Conservation (phyloP, 1,139 yeast genomes). For the Candida mesenterica region DNA sequence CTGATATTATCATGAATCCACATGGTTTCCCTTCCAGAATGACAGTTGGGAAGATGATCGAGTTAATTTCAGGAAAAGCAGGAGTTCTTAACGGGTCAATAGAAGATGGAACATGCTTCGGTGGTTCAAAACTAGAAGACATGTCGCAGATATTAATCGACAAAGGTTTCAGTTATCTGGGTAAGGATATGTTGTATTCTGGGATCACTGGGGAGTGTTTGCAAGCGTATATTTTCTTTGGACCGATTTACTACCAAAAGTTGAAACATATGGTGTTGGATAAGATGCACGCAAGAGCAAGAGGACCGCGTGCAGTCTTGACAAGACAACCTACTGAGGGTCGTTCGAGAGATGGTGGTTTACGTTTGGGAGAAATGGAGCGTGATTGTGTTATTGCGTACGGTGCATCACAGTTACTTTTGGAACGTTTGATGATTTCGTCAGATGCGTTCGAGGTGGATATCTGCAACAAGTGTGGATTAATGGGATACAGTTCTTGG, state of each 20-base stretch:
- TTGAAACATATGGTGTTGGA: conserved; percentile 98
- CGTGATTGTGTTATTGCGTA: conserved; percentile 99
- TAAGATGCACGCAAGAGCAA: conserved; percentile 99
- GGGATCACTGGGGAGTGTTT: conserved; percentile 97
- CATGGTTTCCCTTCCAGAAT: conserved; percentile 99
- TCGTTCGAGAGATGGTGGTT: conserved; percentile 98
- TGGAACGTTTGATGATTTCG: conserved; percentile 93
- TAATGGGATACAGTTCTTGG: conserved; percentile 98
- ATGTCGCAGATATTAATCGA: conserved; percentile 93
- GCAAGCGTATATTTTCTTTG: conserved; percentile 96
- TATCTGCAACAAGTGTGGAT: conserved; percentile 92
- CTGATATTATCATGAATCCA: conserved; percentile 97
- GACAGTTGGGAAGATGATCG: conserved; percentile 99
- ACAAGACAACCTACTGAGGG: conserved; percentile 99
- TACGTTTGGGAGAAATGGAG: conserved; percentile 99
- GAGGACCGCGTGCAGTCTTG: conserved; percentile 97
- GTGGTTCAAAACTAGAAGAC: conserved; percentile 92
- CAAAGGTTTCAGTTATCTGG: conserved; percentile 90
- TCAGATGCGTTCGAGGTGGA: conserved; percentile 98
- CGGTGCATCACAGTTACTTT: conserved; percentile 92
- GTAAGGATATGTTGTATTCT: conserved; percentile 96
- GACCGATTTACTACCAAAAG: conserved; percentile 96
- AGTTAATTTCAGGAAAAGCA: conserved; percentile 93
- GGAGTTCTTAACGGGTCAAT: conserved; percentile 90
- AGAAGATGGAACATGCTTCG: conserved; percentile 97